A percentile compares a stretch with the other conserved stretches of the same genome.
Conservation (phyloP, 768 basidiomycete species). For the Mycena galericulata region DNA sequence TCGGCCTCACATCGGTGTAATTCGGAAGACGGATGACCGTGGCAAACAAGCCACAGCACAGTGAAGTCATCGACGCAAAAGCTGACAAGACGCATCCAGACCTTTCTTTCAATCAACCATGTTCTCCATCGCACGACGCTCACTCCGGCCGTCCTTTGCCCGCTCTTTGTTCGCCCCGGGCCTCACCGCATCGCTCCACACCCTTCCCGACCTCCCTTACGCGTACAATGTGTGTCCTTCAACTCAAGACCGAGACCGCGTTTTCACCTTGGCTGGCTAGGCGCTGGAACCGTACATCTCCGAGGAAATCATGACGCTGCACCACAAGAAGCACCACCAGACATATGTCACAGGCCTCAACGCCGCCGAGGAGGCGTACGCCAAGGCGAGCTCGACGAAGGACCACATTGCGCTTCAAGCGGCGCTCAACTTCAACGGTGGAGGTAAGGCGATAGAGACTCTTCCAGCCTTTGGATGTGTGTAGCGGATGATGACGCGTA, state of each 20-base stretch:
- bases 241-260: too few relatives aligned
- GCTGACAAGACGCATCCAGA: too few relatives aligned
- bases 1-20: too few relatives aligned
- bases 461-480: not conserved
- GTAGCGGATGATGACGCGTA: not conserved
- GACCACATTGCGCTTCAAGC: constrained; percentile 90
- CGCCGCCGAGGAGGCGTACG: constrained; percentile 84
- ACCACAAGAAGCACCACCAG: constrained; percentile 97
- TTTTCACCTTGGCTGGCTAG: too few relatives aligned
- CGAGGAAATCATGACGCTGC: constrained; percentile 91
- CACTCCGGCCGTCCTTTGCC: constrained; percentile 56
- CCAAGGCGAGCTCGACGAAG: constrained; percentile 74
- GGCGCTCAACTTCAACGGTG: constrained; percentile 96
- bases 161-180: constrained; percentile 59
- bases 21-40: too few relatives aligned
- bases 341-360: constrained; percentile 94
- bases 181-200: constrained; percentile 63
- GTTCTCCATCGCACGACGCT: constrained; percentile 60
- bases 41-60: too few relatives aligned
- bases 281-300: constrained; percentile 96
- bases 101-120: constrained; percentile 47
- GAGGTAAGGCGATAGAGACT: constrained; percentile 82
- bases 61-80: constrained; percentile 2
- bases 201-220: constrained; percentile 82
- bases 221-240: constrained; percentile 87